A percentile compares a stretch with the other conserved stretches of the same genome.
Evolutionary conservation across 139 green algal species (phyloP).

Genomic region (Penium margaritaceum): DNA sequence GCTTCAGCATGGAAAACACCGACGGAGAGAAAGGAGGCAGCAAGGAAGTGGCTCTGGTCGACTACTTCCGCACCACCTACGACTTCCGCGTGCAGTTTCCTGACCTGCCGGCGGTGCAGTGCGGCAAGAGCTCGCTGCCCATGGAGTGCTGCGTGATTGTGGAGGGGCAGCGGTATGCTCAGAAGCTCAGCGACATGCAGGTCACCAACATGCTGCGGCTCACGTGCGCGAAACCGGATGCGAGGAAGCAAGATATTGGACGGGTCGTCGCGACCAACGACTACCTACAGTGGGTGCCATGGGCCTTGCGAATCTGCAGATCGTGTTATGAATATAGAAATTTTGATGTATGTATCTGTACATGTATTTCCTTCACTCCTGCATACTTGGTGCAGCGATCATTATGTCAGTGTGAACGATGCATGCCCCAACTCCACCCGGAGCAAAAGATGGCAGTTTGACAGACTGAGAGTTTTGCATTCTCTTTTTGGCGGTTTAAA

Average conservation of each 20-base stretch:
- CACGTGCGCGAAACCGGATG: not conserved
- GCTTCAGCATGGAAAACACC: not conserved
- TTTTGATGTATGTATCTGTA: too few species aligned
- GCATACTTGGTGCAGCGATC: too few species aligned
- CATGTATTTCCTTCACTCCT: too few species aligned
- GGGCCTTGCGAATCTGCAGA: too few species aligned
- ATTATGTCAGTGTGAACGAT: too few species aligned
- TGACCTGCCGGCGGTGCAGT: not conserved
- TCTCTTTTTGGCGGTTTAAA: too few species aligned
- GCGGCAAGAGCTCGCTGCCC: conserved; percentile 1
- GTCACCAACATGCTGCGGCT: not conserved
- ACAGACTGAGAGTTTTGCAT: too few species aligned
- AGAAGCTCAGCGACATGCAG: conserved; percentile 4
- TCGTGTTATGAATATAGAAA: too few species aligned
- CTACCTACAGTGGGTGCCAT: not conserved
- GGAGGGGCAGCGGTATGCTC: not conserved
- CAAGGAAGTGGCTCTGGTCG: not conserved
- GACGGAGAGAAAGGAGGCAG: too few species aligned
- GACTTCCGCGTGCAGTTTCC: conserved; percentile 10
- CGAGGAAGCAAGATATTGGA: not conserved
- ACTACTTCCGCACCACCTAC: conserved; percentile 20
- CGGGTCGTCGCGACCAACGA: not conserved
- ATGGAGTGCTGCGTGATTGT: conserved; percentile 11
- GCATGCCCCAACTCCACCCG: too few species aligned
- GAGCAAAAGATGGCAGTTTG: too few species aligned